Percentiles rank a stretch among this genome's conserved stretches.
These are phyloP conservation scores for Schwanniomyces pseudopolymorphus DNA, from an alignment of 805 yeast genomes.

Conservation along the genomic window DNA sequence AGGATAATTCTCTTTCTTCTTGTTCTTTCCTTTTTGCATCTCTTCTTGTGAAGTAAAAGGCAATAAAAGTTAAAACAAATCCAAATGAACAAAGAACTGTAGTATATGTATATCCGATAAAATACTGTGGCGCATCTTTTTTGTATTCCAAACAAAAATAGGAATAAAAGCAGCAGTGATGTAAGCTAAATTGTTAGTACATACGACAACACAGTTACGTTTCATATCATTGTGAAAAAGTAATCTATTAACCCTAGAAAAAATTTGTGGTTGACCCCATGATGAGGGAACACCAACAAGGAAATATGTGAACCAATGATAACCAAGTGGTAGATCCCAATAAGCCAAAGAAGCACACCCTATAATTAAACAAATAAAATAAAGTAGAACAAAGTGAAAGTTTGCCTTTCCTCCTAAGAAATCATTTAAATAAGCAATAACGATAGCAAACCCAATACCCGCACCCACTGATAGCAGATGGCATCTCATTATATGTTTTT, in stretches of 20 bases:
- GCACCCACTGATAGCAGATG: conserved; percentile 27
- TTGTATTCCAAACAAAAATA: conserved; percentile 39
- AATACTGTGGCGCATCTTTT: conserved; percentile 29
- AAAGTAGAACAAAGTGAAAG: conserved; percentile 33
- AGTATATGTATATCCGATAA: conserved; percentile 34
- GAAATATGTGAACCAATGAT: conserved; percentile 52
- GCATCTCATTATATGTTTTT: conserved; percentile 30
- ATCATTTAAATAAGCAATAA: conserved; percentile 28
- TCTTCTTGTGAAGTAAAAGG: conserved; percentile 22
- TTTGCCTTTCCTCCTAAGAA: conserved; percentile 33
- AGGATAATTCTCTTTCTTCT: too few relatives aligned
- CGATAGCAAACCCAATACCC: conserved; percentile 23
- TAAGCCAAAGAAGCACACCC: conserved; percentile 44
- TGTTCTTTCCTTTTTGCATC: conserved; percentile 17
- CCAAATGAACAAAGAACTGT: conserved; percentile 31
- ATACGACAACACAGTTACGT: conserved; percentile 37
- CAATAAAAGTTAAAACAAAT: conserved; percentile 24
- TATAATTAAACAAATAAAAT: conserved; percentile 38
- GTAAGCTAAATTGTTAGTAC: conserved; percentile 39
- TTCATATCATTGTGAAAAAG: conserved; percentile 44
- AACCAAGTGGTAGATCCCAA: conserved; percentile 50
- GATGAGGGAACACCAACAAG: conserved; percentile 48
- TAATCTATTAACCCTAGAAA: conserved; percentile 54
- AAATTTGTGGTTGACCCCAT: conserved; percentile 57
- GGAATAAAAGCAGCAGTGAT: conserved; percentile 41